Base-by-base conservation (phyloP, 2,329 filamentous ascomycete species). In the Nothopassalora personata region DNA sequence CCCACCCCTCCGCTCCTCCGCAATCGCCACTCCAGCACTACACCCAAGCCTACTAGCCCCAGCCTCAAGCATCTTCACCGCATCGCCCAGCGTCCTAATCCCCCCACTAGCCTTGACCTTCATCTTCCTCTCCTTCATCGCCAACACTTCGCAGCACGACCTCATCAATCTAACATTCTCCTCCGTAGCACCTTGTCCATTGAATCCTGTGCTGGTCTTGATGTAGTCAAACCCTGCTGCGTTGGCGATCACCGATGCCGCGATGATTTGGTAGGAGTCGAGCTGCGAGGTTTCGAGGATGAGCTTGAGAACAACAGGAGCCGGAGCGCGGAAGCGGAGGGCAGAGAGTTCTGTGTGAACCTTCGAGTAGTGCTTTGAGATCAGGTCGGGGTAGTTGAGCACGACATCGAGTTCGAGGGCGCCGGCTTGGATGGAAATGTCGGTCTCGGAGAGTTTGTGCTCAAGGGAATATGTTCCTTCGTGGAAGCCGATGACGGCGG, bases 161-260 rank as follows among this genome's bases (percentile, higher is more conserved):
- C 76, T 75, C 83, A 86, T 86, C 30, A 83, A 68, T 52, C 75
- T 71, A 27, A 86, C 81, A 65, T 83, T 73, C 54, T 81, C 77
- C 15, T 78, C 72, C 36, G 68, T 79, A 0, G 83, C 83, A 8
- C 83, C 82, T 0, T 75, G 73, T 0, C 83, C 83, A 53, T 79
- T 77, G 70, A 84, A 85, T 1, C 83, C 83, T 1, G 83, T 86
- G 31, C 78, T 80, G 0, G 83, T 86, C 73, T 86, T 86, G 61
- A 86, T 79, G 62, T 79, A 86, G 64, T 85, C 81, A 51, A 81
- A 80, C 4, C 77, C 77, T 1, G 83, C 82, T 34, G 78, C 74
- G 15, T 77, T 78, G 1, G 80, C 78, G 45, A 86, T 73, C 23
- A 80, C 75, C 18, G 77, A 78, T 0, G 77, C 83, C 1, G 81